Conservation (phyloP, 164 flowering plant species). For the Sextonia rubra region DNA sequence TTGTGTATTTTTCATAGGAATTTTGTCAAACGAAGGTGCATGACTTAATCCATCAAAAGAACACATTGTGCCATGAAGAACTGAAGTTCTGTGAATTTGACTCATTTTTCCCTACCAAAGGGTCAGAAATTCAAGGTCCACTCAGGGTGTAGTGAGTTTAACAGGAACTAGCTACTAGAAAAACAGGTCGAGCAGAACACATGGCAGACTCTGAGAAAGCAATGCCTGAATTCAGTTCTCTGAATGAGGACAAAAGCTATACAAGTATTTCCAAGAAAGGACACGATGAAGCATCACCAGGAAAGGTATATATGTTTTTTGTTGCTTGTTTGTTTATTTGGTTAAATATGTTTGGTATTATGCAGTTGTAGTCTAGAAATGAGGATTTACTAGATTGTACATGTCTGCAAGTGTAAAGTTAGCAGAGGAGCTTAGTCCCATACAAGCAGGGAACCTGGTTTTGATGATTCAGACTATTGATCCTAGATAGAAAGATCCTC, state of each 20-base stretch:
- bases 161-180: neutral
- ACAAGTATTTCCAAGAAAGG: slow-evolving; percentile 18
- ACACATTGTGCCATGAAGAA: neutral
- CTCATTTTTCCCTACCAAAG: neutral
- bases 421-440: neutral
- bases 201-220: slow-evolving; percentile 31
- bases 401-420: neutral
- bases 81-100: neutral
- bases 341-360: neutral
- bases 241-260: slow-evolving; percentile 15
- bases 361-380: neutral
- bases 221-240: slow-evolving; percentile 12
- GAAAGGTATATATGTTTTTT: slow-evolving; percentile 29
- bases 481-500: neutral
- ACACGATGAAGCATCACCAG: slow-evolving; percentile 25
- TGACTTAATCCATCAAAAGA: neutral
- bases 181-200: neutral
- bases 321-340: neutral
- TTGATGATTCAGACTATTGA: neutral
- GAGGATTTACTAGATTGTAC: neutral
- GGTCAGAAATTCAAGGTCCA: neutral
- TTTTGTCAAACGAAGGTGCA: neutral
- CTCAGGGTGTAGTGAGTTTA: neutral
- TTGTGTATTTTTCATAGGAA: neutral
- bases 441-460: neutral